phyloP scores from a whole-genome alignment of 1,284 basidiomycete genomes.

The Sutorius eximius region DNA sequence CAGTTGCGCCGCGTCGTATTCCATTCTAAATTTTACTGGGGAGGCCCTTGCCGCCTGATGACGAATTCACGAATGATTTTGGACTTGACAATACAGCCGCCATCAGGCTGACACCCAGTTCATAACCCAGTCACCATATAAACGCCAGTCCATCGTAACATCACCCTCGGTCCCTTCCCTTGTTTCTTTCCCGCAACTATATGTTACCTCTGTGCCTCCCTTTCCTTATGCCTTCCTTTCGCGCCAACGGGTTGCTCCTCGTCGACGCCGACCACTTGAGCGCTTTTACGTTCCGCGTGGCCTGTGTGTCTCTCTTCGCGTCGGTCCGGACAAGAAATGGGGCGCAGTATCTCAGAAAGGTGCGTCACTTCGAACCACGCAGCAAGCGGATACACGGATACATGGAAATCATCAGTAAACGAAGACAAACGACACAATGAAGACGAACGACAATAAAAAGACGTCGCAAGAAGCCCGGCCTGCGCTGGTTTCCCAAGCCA shows the following conservation, averaged over 20 bases:
- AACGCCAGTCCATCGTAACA: not conserved
- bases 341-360: too few relatives aligned
- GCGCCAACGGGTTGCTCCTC: not conserved
- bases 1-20: too few relatives aligned
- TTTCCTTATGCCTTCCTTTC: conserved; percentile 3
- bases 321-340: too few relatives aligned
- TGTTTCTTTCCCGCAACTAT: not conserved
- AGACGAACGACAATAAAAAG: not conserved
- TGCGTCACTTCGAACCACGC: not conserved
- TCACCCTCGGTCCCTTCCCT: conserved; percentile 1
- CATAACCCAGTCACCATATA: conserved; percentile 6
- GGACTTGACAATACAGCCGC: not conserved
- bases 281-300: too few relatives aligned
- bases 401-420: not conserved
- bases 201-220: not conserved
- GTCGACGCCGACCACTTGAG: too few relatives aligned
- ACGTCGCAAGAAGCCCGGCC: not conserved
- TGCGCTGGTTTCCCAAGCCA: not conserved
- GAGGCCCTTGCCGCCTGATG: not conserved
- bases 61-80: not conserved
- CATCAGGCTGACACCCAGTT: conserved; percentile 4
- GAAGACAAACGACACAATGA: not conserved
- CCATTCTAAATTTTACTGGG: not conserved
- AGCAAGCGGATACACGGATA: not conserved
- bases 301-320: too few relatives aligned